These are phyloP conservation scores for Hanseniaspora taiwanica DNA, from an alignment of 805 yeast genomes.

Conservation along the genomic window DNA sequence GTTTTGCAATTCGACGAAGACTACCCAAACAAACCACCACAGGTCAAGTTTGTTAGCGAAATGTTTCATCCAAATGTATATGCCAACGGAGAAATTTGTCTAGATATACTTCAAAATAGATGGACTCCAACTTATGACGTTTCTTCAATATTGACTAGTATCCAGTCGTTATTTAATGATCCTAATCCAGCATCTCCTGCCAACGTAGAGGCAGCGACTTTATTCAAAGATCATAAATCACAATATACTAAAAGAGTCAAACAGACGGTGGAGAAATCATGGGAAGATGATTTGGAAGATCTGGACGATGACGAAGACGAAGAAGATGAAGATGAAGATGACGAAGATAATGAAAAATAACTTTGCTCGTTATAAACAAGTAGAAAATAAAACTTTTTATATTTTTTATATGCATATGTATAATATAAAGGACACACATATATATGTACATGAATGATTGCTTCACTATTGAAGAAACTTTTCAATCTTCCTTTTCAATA, in stretches of 20 bases:
- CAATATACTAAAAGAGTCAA: slow-evolving; percentile 86
- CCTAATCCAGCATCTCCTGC: slow-evolving; percentile 97
- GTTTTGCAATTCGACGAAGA: slow-evolving; percentile 87
- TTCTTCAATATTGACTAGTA: slow-evolving; percentile 83
- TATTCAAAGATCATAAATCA: slow-evolving; percentile 87
- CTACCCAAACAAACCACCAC: slow-evolving; percentile 94
- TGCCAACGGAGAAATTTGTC: slow-evolving; percentile 87
- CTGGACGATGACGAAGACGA: slow-evolving; percentile 27
- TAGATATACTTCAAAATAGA: slow-evolving; percentile 89
- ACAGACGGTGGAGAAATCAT: slow-evolving; percentile 87
- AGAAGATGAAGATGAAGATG: slow-evolving; percentile 19
- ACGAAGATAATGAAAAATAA: background rate
- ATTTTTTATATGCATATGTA: background rate
- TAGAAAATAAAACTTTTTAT: background rate
- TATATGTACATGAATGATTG: slow-evolving; percentile 1
- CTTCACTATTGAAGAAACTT: no score
- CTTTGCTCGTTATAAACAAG: background rate
- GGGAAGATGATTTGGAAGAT: slow-evolving; percentile 63
- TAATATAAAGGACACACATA: background rate
- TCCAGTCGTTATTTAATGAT: slow-evolving; percentile 84
- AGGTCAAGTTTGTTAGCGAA: slow-evolving; percentile 77
- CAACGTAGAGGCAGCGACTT: slow-evolving; percentile 91
- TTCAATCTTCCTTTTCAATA: background rate
- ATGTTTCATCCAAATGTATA: slow-evolving; percentile 99
- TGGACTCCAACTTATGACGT: slow-evolving; percentile 99